These are phyloP conservation scores for Micractinium conductrix DNA, from an alignment of 139 green algal species.

Conservation along the genomic window DNA sequence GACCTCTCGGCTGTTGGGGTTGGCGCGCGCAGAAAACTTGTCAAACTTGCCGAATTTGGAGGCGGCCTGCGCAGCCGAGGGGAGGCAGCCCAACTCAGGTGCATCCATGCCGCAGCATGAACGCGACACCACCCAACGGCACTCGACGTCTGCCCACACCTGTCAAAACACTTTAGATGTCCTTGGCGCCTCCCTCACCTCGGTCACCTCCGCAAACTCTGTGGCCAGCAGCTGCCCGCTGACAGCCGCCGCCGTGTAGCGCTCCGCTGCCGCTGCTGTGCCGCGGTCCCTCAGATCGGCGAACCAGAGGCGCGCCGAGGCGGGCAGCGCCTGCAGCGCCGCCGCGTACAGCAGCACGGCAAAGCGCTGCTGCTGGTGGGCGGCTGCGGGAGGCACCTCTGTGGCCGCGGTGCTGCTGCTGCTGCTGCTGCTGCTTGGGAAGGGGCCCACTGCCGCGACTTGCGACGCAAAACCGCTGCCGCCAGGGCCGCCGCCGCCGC, in stretches of 20 bases:
- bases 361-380: conserved; percentile 23
- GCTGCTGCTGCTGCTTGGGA: background rate
- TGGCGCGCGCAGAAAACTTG: conserved; percentile 72
- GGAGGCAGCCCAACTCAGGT: too few species aligned
- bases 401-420: background rate
- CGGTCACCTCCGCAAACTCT: conserved; percentile 67
- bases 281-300: conserved; percentile 73
- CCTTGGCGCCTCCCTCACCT: conserved; percentile 2
- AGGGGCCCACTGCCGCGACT: background rate
- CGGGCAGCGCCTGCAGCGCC: conserved; percentile 68
- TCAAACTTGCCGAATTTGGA: conserved; percentile 25
- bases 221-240: conserved; percentile 78
- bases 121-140: too few species aligned
- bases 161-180: too few species aligned
- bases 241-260: conserved; percentile 80
- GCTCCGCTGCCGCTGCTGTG: conserved; percentile 70
- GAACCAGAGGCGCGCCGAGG: conserved; percentile 84
- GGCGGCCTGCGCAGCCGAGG: conserved; percentile 18
- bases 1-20: conserved; percentile 67
- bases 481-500: background rate
- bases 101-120: too few species aligned
- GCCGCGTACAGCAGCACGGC: conserved; percentile 64
- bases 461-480: background rate
- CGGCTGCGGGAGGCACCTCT: background rate
- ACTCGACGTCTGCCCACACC: too few species aligned